phyloP scores from a whole-genome alignment of 2,329 filamentous ascomycete genomes.

The Diaporthe citri region DNA sequence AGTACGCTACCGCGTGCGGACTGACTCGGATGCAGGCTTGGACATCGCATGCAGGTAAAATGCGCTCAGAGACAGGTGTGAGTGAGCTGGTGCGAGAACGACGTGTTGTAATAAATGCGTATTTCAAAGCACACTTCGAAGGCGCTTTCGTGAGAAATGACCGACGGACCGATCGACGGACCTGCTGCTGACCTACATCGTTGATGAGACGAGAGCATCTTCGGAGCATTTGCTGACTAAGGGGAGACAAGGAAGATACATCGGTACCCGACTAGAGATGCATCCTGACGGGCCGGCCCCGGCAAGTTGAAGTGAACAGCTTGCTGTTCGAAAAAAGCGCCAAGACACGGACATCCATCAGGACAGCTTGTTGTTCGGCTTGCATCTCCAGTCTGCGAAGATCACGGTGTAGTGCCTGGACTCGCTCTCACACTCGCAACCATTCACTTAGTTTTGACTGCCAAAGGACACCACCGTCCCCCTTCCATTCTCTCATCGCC shows the following conservation, averaged over 20 bases:
- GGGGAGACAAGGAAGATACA: not conserved
- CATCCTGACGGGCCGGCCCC: slow-evolving; percentile 27
- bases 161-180: not conserved
- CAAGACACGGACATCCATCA: slow-evolving; percentile 16
- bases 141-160: not conserved
- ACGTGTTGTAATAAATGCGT: not conserved
- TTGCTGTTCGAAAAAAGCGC: slow-evolving; percentile 35
- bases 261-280: slow-evolving; percentile 15
- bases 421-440: not conserved
- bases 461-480: not conserved
- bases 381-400: slow-evolving; percentile 17
- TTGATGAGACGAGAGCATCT: not conserved
- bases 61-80: not conserved
- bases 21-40: not conserved
- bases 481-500: not conserved
- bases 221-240: slow-evolving; percentile 8
- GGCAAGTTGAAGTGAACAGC: slow-evolving; percentile 39
- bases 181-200: not conserved
- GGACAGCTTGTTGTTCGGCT: slow-evolving; percentile 35
- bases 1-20: not conserved
- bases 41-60: not conserved
- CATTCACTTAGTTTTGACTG: not conserved
- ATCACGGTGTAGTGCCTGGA: not conserved
- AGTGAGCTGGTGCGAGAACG: not conserved
- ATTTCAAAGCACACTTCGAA: not conserved